A percentile compares a stretch with the other conserved stretches of the same genome.
These are phyloP conservation scores for Chlorella sp. DNA, from an alignment of 139 green algal species.

Conservation along the genomic window DNA sequence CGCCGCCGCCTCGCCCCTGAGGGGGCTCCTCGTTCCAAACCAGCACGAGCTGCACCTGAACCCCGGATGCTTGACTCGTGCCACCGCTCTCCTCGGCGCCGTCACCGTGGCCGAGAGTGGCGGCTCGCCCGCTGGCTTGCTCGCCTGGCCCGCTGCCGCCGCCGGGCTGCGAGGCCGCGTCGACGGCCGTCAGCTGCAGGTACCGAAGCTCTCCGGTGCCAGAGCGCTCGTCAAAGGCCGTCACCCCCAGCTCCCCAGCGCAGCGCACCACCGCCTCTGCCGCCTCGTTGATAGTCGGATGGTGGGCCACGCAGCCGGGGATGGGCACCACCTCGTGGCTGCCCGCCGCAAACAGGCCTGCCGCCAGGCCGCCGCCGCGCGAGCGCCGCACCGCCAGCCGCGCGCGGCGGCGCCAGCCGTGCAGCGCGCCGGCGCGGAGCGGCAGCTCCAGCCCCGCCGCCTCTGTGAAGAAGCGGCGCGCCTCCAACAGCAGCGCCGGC, in stretches of 20 bases:
- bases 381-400: constrained; percentile 57
- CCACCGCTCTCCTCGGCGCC: no score
- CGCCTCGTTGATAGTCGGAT: constrained; percentile 62
- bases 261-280: constrained; percentile 43
- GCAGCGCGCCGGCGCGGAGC: constrained; percentile 13
- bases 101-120: no score
- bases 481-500: constrained; percentile 37
- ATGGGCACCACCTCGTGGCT: constrained; percentile 54
- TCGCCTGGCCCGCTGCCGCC: neutral
- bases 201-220: constrained; percentile 60
- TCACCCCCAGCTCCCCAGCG: constrained; percentile 10
- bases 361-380: neutral
- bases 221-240: constrained; percentile 46
- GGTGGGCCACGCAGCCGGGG: constrained; percentile 53
- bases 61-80: no score
- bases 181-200: constrained; percentile 63
- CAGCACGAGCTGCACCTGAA: constrained; percentile 51
- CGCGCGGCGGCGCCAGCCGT: constrained; percentile 56
- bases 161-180: neutral
- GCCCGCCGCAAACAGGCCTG: constrained; percentile 54
- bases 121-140: neutral
- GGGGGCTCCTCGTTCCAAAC: constrained; percentile 42
- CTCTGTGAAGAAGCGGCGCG: constrained; percentile 36
- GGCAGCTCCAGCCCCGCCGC: constrained; percentile 1
- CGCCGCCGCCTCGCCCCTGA: neutral